Conservation (phyloP, 345 rosid species). For the Linum lewisii region DNA sequence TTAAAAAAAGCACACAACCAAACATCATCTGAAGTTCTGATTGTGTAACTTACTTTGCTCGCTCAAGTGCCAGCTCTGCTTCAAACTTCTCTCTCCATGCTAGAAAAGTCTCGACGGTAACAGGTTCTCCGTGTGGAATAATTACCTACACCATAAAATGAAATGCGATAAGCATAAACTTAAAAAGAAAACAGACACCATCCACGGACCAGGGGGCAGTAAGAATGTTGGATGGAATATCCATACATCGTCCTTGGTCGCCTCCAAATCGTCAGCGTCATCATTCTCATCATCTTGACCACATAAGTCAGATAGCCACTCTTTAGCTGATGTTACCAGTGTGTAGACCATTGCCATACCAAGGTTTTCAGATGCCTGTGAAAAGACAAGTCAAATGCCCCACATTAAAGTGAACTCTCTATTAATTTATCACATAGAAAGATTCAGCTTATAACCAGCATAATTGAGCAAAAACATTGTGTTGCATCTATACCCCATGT, state of each 20-base stretch:
- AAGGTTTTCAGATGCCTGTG: constrained; percentile 83
- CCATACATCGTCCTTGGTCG: constrained; percentile 75
- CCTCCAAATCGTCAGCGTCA: constrained; percentile 37
- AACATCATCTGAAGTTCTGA: no score
- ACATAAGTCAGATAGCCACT: constrained; percentile 79
- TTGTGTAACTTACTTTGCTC: constrained; percentile 76
- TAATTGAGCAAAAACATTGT: no score
- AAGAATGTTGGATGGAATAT: constrained; percentile 12
- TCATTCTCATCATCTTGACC: constrained; percentile 44
- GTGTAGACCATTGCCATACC: constrained; percentile 99
- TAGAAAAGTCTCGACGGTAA: constrained; percentile 79
- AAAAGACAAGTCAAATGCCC: constrained; percentile 12
- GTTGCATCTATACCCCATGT: no score
- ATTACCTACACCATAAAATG: constrained; percentile 36
- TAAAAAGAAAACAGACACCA: background rate
- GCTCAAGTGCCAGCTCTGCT: constrained; percentile 93
- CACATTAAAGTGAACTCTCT: constrained; percentile 3
- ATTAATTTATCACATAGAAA: background rate
- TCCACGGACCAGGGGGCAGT: constrained; percentile 4
- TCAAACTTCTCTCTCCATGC: constrained; percentile 96
- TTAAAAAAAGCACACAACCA: no score
- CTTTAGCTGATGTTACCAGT: constrained; percentile 76
- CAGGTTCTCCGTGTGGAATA: constrained; percentile 98
- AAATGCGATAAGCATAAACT: background rate
- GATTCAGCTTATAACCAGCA: constrained; percentile 2